Evolutionary conservation across 305 asterid genomes (phyloP).

Genomic region (Solanum hybrid): DNA sequence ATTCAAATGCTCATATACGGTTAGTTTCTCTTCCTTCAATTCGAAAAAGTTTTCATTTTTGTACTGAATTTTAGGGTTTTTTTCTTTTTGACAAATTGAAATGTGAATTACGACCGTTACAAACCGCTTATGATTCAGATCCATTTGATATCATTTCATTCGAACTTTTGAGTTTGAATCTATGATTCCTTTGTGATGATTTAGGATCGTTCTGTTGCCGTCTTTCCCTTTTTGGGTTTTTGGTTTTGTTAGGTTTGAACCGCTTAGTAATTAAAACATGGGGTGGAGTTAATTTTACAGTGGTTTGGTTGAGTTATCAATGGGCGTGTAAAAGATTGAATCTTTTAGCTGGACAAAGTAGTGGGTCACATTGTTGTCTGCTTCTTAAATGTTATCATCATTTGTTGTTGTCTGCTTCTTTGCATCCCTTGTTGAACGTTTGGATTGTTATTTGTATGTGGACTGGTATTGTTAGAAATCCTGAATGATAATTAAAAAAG

Average conservation of each 20-base stretch:
- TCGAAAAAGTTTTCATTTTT: neutral
- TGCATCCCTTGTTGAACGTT: neutral
- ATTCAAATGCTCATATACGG: neutral
- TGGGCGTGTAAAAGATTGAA: neutral
- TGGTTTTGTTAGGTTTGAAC: neutral
- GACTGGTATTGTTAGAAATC: neutral
- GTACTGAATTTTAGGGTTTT: neutral
- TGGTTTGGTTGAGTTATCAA: neutral
- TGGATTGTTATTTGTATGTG: neutral
- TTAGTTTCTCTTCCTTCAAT: neutral
- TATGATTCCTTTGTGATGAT: neutral
- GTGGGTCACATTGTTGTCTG: neutral
- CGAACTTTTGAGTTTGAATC: neutral
- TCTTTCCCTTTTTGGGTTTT: neutral
- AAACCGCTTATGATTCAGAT: neutral
- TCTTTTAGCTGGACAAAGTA: neutral
- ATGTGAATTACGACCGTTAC: neutral
- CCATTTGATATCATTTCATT: neutral
- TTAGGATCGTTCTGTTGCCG: neutral
- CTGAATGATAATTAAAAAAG: neutral
- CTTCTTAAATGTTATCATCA: neutral
- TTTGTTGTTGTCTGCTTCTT: neutral
- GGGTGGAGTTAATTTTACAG: neutral
- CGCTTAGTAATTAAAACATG: neutral
- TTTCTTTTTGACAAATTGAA: neutral